Evolutionary conservation across 257 asterid species (phyloP).

Genomic region (Apocynum venetum): DNA sequence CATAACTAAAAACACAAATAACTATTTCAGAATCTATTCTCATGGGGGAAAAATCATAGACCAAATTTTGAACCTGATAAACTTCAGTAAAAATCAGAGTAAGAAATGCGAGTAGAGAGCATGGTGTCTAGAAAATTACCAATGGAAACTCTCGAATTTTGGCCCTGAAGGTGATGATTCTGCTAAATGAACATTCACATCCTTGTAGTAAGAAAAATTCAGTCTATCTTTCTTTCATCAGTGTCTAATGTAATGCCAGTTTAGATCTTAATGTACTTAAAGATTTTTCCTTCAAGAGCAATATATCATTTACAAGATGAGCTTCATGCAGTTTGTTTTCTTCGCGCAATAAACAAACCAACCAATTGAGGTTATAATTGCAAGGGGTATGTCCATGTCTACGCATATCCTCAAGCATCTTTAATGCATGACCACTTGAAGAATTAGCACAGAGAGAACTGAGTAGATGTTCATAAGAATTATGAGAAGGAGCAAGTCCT

Average conservation of each 20-base stretch:
- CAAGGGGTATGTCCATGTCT: constrained; percentile 42
- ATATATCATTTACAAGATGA: constrained; percentile 17
- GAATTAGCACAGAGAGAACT: constrained; percentile 34
- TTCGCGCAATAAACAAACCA: constrained; percentile 29
- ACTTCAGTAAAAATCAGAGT: not conserved
- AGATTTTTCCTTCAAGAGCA: constrained; percentile 20
- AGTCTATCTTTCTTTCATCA: not conserved
- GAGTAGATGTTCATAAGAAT: constrained; percentile 46
- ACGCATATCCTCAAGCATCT: constrained; percentile 52
- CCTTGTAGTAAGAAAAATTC: not conserved
- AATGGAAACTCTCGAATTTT: not conserved
- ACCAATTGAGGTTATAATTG: constrained; percentile 29
- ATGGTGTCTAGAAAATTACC: not conserved
- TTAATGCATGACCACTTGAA: constrained; percentile 39
- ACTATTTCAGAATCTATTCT: not conserved
- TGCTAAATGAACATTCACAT: not conserved
- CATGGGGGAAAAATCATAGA: not conserved
- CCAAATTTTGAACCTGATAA: not conserved
- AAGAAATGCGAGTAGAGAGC: not conserved
- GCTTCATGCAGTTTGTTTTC: constrained; percentile 34
- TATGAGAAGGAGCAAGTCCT: constrained; percentile 50
- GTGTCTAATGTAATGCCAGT: not conserved
- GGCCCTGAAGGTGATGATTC: not conserved
- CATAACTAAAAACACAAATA: not conserved
- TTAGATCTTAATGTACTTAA: not conserved